phyloP scores from a whole-genome alignment of 2,329 filamentous ascomycete species.

The Chaetomiaceae sp. region DNA sequence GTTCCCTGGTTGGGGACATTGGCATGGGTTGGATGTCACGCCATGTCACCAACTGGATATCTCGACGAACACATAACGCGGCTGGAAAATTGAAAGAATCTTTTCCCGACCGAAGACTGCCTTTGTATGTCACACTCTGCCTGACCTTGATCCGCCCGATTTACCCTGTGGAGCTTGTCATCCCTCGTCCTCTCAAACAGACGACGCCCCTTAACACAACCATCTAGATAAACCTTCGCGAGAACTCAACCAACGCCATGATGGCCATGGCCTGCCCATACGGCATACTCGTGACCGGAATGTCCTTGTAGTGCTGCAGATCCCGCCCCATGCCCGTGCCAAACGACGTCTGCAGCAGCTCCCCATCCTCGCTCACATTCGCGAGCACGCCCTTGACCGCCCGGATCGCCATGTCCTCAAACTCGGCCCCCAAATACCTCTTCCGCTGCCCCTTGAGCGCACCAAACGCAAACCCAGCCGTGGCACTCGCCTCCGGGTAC shows the following conservation, averaged over 20 bases:
- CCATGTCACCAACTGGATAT: too few species aligned
- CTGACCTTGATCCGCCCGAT: too few species aligned
- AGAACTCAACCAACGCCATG: conserved; percentile 71
- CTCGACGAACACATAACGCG: too few species aligned
- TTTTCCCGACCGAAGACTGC: too few species aligned
- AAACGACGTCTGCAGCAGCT: conserved; percentile 70
- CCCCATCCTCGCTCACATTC: conserved; percentile 62
- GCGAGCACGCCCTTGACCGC: conserved; percentile 64
- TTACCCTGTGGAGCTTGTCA: too few species aligned
- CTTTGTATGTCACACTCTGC: too few species aligned
- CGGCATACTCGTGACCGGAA: conserved; percentile 73
- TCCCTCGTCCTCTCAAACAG: too few species aligned
- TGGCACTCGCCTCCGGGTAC: conserved; percentile 72
- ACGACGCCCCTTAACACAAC: too few species aligned
- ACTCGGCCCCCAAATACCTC: conserved; percentile 61
- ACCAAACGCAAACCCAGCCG: conserved; percentile 76
- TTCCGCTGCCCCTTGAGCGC: conserved; percentile 70
- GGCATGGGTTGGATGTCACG: too few species aligned
- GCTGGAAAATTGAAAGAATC: too few species aligned
- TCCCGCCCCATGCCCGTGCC: conserved; percentile 72
- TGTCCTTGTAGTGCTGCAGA: conserved; percentile 73
- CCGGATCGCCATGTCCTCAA: conserved; percentile 57
- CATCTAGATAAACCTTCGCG: conserved; percentile 54
- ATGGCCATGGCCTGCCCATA: conserved; percentile 84
- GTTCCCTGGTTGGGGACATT: too few species aligned